These are phyloP conservation scores for Heritiera littoralis DNA, from an alignment of 345 rosid genomes.

Conservation along the genomic window DNA sequence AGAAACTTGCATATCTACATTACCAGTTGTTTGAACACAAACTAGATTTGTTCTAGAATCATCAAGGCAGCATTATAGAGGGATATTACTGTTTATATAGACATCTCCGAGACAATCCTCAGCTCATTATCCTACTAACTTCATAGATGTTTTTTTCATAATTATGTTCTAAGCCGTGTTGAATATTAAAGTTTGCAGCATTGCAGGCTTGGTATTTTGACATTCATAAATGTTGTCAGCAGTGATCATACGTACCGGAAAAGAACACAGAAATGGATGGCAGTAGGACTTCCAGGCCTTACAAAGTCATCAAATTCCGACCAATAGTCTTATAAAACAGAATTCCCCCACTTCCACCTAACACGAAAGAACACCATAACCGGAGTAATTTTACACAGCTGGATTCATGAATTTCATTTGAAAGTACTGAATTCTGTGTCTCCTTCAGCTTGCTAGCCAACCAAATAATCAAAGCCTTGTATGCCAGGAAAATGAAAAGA, in stretches of 20 bases:
- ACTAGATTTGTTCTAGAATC: background rate
- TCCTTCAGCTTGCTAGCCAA: background rate
- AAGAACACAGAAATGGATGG: constrained; percentile 15
- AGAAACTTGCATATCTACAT: background rate
- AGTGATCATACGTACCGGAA: constrained; percentile 23
- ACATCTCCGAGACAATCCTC: too few species aligned
- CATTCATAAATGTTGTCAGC: constrained; percentile 5
- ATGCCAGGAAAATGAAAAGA: background rate
- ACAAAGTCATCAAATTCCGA: background rate
- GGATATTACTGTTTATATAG: too few species aligned
- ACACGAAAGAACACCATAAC: constrained; percentile 9
- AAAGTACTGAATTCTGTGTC: background rate
- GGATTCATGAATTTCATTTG: background rate
- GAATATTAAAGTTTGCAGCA: background rate
- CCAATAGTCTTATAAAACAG: constrained; percentile 16
- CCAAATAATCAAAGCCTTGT: background rate
- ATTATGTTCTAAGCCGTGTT: background rate
- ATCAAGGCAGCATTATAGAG: background rate
- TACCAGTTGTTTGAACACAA: background rate
- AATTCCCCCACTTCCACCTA: constrained; percentile 26
- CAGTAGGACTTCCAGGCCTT: background rate
- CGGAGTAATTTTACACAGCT: background rate
- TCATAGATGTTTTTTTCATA: too few species aligned
- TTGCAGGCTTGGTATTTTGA: background rate
- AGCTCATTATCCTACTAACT: too few species aligned